phyloP scores from a whole-genome alignment of 2,329 filamentous ascomycete genomes.

The Dactylellina cionopaga region DNA sequence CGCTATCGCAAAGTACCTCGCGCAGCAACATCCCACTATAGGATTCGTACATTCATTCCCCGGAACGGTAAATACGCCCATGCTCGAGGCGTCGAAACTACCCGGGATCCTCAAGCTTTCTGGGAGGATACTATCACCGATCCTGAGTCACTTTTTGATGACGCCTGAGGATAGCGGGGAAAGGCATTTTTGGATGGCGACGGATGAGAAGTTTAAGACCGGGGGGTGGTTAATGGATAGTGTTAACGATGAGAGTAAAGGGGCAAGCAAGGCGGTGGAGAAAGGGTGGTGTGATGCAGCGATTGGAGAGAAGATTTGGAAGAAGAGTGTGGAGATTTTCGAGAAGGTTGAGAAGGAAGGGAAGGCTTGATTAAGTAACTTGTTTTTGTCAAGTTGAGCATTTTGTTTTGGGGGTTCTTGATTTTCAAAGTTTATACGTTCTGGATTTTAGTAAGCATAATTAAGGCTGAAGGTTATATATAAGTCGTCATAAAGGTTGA shows the following conservation, averaged over 20 bases:
- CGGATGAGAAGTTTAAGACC: conserved; percentile 53
- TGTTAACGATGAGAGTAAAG: conserved; percentile 44
- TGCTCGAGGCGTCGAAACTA: conserved; percentile 56
- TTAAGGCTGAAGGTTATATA: no score
- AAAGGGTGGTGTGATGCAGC: conserved; percentile 38
- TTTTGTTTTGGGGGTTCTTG: background rate
- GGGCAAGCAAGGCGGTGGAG: conserved; percentile 17
- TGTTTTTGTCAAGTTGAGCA: background rate
- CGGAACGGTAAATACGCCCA: conserved; percentile 60
- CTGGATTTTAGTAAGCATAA: no score
- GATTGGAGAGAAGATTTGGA: conserved; percentile 54
- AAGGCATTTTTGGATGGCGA: conserved; percentile 54
- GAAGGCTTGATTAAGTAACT: conserved; percentile 13
- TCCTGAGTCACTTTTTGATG: conserved; percentile 54
- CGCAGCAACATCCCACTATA: conserved; percentile 57
- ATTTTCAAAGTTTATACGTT: background rate
- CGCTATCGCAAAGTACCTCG: conserved; percentile 60
- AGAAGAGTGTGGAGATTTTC: conserved; percentile 47
- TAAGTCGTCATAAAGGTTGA: no score
- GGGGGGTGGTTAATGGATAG: conserved; percentile 54
- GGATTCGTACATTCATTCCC: conserved; percentile 62
- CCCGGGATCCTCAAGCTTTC: conserved; percentile 58
- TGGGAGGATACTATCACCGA: conserved; percentile 17
- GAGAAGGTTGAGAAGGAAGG: conserved; percentile 36
- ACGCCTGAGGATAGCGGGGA: conserved; percentile 52